Base-by-base conservation (phyloP, 208 protist genomes). In the Leishmania mexicana region DNA sequence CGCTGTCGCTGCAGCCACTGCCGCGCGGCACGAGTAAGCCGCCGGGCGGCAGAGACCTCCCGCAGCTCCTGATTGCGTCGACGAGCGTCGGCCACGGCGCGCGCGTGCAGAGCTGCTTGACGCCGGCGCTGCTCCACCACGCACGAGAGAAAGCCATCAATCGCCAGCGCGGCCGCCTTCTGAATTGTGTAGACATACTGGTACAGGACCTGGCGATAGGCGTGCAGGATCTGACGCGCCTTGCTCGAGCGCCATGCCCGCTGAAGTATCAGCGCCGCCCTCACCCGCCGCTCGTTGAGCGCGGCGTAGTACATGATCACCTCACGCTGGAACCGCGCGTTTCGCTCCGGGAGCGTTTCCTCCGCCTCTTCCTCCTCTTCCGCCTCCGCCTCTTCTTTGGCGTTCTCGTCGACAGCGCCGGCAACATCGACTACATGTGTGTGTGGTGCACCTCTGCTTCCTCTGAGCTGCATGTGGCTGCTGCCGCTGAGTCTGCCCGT, bases 131-230 rank as follows among this genome's bases (percentile, higher is more conserved):
- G 76, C 58, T 64, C 75, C 71, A 79, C 80, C n/a, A 90, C 60
- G 40, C 89, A 53, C 60, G 80, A 62, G 53, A 88, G 65, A 24
- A 93, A 80, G 2, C 93, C 87, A 2, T 90, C 85, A 42, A 96
- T 89, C 53, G 90, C 93, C 35, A 92, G 80, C 3, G 86, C 88
- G 13, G 93, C 93, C 0, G 90, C 90, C 76, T 94, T 92, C 79
- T 97, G 94, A 28, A 83, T 81, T 4, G 78, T 71, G 79, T 95
- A 95, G 17, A 97, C 81, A 60, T 85, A 79, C 2, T 60, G 54
- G 78, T 95, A 97, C 28, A 97, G 81, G 49, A 90, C 40, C 80
- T 97, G 94, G 51, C 87, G 92, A 10, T 91, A 89, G 21, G 75
- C 60, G 57, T 88, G 75, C 58, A 97, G 81, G 10, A 72, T 86